Evolutionary conservation across 768 basidiomycete genomes (phyloP).

Genomic region (Suillus hirtellus): DNA sequence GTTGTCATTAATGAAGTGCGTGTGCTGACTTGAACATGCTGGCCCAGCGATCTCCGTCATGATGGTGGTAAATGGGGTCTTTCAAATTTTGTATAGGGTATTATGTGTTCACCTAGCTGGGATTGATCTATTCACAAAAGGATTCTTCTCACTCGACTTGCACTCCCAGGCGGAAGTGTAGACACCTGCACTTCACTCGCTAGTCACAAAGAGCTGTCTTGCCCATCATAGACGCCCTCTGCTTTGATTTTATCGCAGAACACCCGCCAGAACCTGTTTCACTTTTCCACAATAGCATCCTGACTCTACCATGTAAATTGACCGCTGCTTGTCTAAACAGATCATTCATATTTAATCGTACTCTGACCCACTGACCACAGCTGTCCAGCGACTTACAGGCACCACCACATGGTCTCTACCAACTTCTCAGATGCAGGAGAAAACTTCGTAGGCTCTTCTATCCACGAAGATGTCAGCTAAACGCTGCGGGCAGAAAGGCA

Average conservation of each 20-base stretch:
- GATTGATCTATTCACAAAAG: slow-evolving; percentile 87
- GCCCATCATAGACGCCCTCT: slow-evolving; percentile 83
- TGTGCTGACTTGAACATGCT: too few relatives aligned
- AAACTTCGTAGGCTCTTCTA: slow-evolving; percentile 86
- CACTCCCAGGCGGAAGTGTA: slow-evolving; percentile 34
- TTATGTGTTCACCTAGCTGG: slow-evolving; percentile 70
- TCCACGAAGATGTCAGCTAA: slow-evolving; percentile 77
- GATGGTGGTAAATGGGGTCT: neutral
- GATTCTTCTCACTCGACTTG: slow-evolving; percentile 80
- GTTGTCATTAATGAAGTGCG: too few relatives aligned
- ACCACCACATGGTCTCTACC: slow-evolving; percentile 91
- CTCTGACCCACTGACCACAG: slow-evolving; percentile 94
- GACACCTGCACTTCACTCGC: slow-evolving; percentile 39
- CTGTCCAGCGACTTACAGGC: slow-evolving; percentile 92
- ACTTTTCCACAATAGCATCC: slow-evolving; percentile 75
- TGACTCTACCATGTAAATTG: slow-evolving; percentile 77
- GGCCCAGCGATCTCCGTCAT: too few relatives aligned
- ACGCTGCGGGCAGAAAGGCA: slow-evolving; percentile 59
- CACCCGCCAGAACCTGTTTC: slow-evolving; percentile 58
- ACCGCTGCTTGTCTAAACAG: slow-evolving; percentile 66
- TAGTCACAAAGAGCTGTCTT: slow-evolving; percentile 82
- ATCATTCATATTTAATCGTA: slow-evolving; percentile 88
- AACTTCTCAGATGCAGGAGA: slow-evolving; percentile 94
- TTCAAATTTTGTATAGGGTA: slow-evolving; percentile 53
- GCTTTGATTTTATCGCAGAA: slow-evolving; percentile 90